Conservation (phyloP, 1,139 yeast species). For the Yamadazyma mexicana region DNA sequence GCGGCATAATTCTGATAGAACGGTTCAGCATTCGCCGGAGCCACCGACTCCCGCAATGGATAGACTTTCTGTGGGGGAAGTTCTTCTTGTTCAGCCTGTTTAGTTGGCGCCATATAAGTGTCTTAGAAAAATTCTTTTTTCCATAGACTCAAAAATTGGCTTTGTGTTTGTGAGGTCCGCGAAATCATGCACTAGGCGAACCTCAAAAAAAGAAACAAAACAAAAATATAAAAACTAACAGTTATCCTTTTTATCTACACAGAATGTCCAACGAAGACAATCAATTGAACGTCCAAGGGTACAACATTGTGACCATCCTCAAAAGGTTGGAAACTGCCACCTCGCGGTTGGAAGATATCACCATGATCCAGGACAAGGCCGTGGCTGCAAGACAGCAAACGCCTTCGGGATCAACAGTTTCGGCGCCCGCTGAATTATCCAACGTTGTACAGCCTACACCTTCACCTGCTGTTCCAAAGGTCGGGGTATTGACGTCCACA, state of each 20-base stretch:
- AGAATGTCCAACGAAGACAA: conserved; percentile 47
- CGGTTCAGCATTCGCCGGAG: conserved; percentile 47
- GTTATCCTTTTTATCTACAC: too few relatives aligned
- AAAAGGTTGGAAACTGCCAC: conserved; percentile 92
- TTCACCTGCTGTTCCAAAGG: conserved; percentile 7
- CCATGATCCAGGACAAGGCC: conserved; percentile 63
- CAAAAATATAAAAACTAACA: too few relatives aligned
- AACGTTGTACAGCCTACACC: neutral
- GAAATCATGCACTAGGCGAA: neutral
- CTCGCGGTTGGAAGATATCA: conserved; percentile 85
- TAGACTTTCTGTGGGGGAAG: conserved; percentile 53
- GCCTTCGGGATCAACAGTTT: too few relatives aligned
- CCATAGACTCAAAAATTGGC: conserved; percentile 16
- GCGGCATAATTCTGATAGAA: conserved; percentile 50
- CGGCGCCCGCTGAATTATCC: too few relatives aligned
- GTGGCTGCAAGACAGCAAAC: conserved; percentile 10
- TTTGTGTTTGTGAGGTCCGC: neutral
- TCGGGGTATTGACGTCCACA: conserved; percentile 10
- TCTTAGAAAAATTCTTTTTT: too few relatives aligned
- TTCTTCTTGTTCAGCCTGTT: conserved; percentile 15
- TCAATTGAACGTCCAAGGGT: conserved; percentile 70
- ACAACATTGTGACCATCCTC: conserved; percentile 76
- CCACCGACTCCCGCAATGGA: conserved; percentile 47
- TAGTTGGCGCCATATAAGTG: conserved; percentile 4
- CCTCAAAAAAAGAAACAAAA: neutral